Evolutionary conservation across 2,329 filamentous ascomycete species (phyloP).

Genomic region (Claviceps sp.): DNA sequence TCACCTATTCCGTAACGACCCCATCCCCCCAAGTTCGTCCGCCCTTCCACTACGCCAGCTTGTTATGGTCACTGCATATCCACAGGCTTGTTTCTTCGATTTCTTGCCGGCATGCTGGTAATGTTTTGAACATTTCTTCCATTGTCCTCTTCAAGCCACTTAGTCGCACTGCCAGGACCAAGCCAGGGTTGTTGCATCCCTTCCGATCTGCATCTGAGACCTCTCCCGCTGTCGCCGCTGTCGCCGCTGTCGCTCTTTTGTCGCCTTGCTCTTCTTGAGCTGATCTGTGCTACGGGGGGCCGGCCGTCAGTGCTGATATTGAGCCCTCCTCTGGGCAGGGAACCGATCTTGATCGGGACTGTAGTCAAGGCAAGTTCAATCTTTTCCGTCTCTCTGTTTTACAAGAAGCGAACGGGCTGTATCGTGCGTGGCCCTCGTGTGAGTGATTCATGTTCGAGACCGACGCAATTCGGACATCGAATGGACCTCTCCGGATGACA

Average conservation of each 20-base stretch:
- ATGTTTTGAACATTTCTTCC: not conserved
- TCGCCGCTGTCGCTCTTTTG: not conserved
- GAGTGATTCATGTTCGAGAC: not conserved
- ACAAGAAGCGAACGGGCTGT: not conserved
- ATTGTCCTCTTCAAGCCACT: not conserved
- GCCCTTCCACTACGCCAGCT: too few species aligned
- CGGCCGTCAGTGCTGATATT: not conserved
- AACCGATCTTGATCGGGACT: not conserved
- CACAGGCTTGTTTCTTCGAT: too few species aligned
- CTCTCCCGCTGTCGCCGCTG: not conserved
- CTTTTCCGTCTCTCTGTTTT: too few species aligned
- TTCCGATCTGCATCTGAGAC: slow-evolving; percentile 2
- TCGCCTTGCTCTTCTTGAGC: not conserved
- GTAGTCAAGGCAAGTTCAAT: too few species aligned
- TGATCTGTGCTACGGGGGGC: slow-evolving; percentile 1
- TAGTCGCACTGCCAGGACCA: not conserved
- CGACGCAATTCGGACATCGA: not conserved
- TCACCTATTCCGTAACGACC: too few species aligned
- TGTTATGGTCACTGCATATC: too few species aligned
- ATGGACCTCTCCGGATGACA: not conserved
- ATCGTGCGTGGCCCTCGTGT: not conserved
- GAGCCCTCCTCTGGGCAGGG: not conserved
- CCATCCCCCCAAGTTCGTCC: too few species aligned
- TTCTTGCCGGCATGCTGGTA: too few species aligned
- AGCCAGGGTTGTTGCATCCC: not conserved